Evolutionary conservation across 805 yeast genomes (phyloP).

Genomic region (Candida morakotiae): DNA sequence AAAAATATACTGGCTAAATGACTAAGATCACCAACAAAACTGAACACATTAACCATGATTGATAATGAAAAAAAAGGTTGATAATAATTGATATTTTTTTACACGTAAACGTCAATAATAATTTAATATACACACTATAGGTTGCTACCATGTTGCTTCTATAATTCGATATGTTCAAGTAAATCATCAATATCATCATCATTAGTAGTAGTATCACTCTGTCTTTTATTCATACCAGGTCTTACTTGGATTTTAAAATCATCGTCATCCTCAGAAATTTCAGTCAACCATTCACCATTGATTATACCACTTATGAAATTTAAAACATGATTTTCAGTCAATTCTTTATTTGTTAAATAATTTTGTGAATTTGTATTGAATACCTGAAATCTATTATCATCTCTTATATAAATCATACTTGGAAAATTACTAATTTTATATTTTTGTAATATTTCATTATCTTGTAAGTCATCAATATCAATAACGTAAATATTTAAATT

Average conservation of each 20-base stretch:
- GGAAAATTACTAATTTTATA: slow-evolving; percentile 30
- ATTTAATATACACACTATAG: neutral
- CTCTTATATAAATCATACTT: slow-evolving; percentile 24
- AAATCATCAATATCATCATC: slow-evolving; percentile 17
- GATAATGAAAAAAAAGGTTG: too few relatives aligned
- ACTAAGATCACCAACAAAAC: slow-evolving; percentile 65
- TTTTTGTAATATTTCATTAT: slow-evolving; percentile 16
- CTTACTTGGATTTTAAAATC: neutral
- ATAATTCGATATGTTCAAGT: slow-evolving; percentile 10
- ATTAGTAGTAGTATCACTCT: neutral
- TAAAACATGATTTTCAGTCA: slow-evolving; percentile 14
- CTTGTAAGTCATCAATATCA: slow-evolving; percentile 18
- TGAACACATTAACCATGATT: slow-evolving; percentile 35
- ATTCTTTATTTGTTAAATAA: slow-evolving; percentile 11
- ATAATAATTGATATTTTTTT: too few relatives aligned
- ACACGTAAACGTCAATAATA: neutral
- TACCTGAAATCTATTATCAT: slow-evolving; percentile 18
- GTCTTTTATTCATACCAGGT: slow-evolving; percentile 1
- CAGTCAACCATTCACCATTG: slow-evolving; percentile 12
- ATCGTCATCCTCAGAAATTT: slow-evolving; percentile 3
- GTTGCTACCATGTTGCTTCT: slow-evolving; percentile 11
- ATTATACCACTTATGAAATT: slow-evolving; percentile 6
- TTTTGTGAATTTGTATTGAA: slow-evolving; percentile 21
- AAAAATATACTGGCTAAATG: slow-evolving; percentile 79
- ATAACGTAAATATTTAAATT: slow-evolving; percentile 20